Evolutionary conservation across 2,329 filamentous ascomycete genomes (phyloP).

Genomic region (Aspergillus sojae): DNA sequence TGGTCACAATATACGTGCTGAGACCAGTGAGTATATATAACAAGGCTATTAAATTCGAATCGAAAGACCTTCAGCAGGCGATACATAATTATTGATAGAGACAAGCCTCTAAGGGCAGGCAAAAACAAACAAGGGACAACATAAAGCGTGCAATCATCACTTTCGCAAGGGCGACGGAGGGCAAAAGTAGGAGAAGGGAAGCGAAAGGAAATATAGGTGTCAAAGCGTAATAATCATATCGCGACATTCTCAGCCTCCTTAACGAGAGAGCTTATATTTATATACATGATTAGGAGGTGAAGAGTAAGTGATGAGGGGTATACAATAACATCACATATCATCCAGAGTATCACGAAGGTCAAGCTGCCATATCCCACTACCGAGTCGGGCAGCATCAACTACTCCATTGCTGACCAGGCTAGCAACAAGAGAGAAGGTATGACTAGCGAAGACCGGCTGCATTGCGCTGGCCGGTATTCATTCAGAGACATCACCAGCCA

Average conservation of each 20-base stretch:
- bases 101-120: neutral
- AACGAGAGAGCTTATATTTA: conserved; percentile 21
- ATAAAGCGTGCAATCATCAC: neutral
- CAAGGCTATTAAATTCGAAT: neutral
- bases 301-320: conserved; percentile 23
- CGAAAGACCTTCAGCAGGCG: neutral
- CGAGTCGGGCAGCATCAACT: neutral
- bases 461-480: neutral
- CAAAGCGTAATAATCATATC: neutral
- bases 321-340: conserved; percentile 23
- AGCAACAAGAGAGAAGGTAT: neutral
- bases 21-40: neutral
- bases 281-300: conserved; percentile 25
- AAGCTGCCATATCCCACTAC: neutral
- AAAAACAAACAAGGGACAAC: neutral
- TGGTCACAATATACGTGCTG: neutral
- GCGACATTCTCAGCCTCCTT: neutral
- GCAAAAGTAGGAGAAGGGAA: conserved; percentile 7
- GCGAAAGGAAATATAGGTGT: neutral
- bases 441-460: neutral
- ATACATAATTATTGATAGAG: neutral
- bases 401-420: neutral
- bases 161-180: neutral
- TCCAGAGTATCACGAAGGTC: conserved; percentile 6
- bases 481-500: neutral